Evolutionary conservation across 345 rosid species (phyloP), one percentile per base, ranked within the genome.

Genomic region (Salix arbutifolia): DNA sequence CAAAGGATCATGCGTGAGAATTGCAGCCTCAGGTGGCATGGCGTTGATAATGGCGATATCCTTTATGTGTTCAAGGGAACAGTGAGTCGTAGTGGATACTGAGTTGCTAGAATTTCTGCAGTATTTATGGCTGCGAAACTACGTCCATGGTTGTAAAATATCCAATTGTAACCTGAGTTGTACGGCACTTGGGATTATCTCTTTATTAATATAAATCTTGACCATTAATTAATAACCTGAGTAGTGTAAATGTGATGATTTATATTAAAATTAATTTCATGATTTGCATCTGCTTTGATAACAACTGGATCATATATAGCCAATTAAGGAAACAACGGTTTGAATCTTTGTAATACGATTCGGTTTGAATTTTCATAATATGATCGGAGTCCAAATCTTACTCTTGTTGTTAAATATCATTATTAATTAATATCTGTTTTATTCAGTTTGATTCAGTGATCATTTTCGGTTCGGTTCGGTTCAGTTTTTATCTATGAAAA

Each of bases 41-140:
- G 96, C 4, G 93, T 91, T 31, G 91, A 91, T 58, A 74, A 86
- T 74, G 95, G 89, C 11, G 98, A 92, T 11, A 70, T 70, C 18
- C 90, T 94, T 67, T 94, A 92, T 52, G 89, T 92, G 18, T 94
- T 94, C 26, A 88, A 83, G 77, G 97, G 97, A 37, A 89, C 93
- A 18, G 85, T 90, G 13, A 87, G 81, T 65, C 85, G 85, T 2
- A 69, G 81, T 40, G 77, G 81, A 56, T 68, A 70, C 53, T 86
- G 73, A 80, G 35, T 21, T 46, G n/a, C 21, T 21, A 14, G 8
- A 2, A 12, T 25, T 19, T 16, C 10, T 9, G 19, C 62, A 28
- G 1, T 28, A 28, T 28, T 46, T 18, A n/a, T 40, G 35, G 31
- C 25, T 16, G 53, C 53, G 17, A 37, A 18, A 48, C 18, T 1